phyloP scores from a whole-genome alignment of 768 basidiomycete genomes.

The Kwoniella bestiolae region DNA sequence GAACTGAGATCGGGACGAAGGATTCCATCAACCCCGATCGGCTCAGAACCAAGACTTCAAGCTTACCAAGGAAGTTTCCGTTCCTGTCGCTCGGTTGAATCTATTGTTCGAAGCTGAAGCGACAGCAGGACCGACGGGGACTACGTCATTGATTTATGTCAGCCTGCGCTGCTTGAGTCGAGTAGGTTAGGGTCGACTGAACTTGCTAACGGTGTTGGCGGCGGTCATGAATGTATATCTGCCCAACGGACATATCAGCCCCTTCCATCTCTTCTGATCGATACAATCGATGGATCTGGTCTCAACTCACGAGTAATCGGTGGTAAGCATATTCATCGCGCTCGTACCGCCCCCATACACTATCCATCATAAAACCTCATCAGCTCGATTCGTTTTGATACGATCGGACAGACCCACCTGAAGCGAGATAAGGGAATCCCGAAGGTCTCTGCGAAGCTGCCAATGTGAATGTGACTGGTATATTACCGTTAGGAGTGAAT shows the following conservation, averaged over 20 bases:
- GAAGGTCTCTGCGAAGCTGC: not conserved
- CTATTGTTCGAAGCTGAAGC: not conserved
- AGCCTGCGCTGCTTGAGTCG: not conserved
- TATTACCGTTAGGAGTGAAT: slow-evolving; percentile 2
- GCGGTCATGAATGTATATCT: slow-evolving; percentile 1
- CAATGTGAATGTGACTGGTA: not conserved
- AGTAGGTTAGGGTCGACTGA: not conserved
- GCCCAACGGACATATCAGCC: not conserved
- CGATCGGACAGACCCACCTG: not conserved
- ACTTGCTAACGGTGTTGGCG: not conserved
- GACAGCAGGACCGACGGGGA: not conserved
- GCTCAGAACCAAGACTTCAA: not conserved
- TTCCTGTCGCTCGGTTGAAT: slow-evolving; percentile 1
- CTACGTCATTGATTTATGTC: not conserved
- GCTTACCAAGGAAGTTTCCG: not conserved
- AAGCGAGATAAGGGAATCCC: slow-evolving; percentile 1
- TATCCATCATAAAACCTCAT: not conserved
- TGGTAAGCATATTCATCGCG: not conserved
- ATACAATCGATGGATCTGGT: too few species aligned
- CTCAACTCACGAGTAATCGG: not conserved
- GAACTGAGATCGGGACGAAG: not conserved
- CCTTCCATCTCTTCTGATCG: too few species aligned
- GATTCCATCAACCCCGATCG: too few species aligned
- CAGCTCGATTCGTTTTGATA: not conserved
- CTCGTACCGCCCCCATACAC: not conserved